These are phyloP conservation scores for Jimgerdemannia flammicorona DNA, from an alignment of 192 early-diverging fungal species.

Conservation along the genomic window DNA sequence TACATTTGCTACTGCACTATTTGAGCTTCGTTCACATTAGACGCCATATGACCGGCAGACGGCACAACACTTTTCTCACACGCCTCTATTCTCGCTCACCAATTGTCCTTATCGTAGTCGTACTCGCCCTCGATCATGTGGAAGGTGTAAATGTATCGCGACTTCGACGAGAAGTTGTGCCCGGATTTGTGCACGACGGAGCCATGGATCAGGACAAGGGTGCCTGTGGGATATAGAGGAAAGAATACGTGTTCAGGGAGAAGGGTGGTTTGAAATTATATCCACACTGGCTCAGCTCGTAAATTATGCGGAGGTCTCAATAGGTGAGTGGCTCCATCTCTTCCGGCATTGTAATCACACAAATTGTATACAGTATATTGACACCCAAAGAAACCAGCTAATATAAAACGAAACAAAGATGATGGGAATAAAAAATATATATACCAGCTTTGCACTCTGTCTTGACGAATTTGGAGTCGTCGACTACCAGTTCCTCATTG, in stretches of 20 bases:
- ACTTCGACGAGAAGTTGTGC: conserved; percentile 70
- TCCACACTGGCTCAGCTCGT: too few species aligned
- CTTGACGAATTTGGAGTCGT: conserved; percentile 48
- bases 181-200: conserved; percentile 80
- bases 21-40: background rate
- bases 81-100: conserved; percentile 30
- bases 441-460: conserved; percentile 57
- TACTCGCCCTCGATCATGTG: conserved; percentile 81
- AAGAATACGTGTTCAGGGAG: too few species aligned
- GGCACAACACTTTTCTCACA: background rate
- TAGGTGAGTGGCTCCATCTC: too few species aligned
- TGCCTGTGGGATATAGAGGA: conserved; percentile 32
- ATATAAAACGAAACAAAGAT: background rate
- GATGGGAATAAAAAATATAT: background rate
- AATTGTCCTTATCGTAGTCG: conserved; percentile 75
- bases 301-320: too few species aligned
- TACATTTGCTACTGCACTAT: background rate
- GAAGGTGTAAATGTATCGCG: conserved; percentile 94
- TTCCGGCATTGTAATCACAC: background rate
- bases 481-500: conserved; percentile 31
- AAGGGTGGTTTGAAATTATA: background rate
- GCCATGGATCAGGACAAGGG: conserved; percentile 89
- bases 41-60: too few species aligned
- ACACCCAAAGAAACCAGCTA: too few species aligned
- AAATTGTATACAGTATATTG: background rate